phyloP scores from a whole-genome alignment of 495 filamentous ascomycete species.

The Schizothecium vesticola region DNA sequence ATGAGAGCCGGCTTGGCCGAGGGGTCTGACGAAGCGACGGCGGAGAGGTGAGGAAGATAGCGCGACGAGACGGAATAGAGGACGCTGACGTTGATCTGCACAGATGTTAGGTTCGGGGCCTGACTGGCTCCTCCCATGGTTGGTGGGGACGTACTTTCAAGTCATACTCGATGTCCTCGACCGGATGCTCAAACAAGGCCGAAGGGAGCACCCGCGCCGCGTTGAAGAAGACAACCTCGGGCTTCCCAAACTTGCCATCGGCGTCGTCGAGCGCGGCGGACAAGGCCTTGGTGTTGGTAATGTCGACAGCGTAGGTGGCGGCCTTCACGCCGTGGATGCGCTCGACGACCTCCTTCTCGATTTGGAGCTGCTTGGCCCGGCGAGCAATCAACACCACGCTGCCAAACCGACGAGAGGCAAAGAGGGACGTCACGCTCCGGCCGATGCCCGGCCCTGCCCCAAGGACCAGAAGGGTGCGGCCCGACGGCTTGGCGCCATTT shows the following conservation, averaged over 20 bases:
- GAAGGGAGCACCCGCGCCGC: slow-evolving; percentile 32
- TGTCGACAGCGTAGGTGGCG: slow-evolving; percentile 28
- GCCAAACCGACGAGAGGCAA: slow-evolving; percentile 33
- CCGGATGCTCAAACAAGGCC: slow-evolving; percentile 23
- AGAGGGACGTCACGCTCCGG: slow-evolving; percentile 28
- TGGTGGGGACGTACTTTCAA: slow-evolving; percentile 27
- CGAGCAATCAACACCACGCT: slow-evolving; percentile 38
- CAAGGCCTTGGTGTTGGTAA: slow-evolving; percentile 24
- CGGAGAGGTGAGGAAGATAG: slow-evolving; percentile 29
- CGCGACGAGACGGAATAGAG: slow-evolving; percentile 32
- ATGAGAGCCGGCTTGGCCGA: slow-evolving; percentile 29
- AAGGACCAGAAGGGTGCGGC: slow-evolving; percentile 29
- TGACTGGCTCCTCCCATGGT: background rate
- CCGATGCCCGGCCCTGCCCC: slow-evolving; percentile 42
- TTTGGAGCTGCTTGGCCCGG: slow-evolving; percentile 25
- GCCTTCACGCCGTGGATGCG: slow-evolving; percentile 23
- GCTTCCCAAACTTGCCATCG: slow-evolving; percentile 25
- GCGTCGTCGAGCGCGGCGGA: slow-evolving; percentile 26
- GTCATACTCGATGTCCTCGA: slow-evolving; percentile 35
- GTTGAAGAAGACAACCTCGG: slow-evolving; percentile 38
- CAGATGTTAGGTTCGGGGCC: background rate
- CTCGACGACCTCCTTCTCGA: slow-evolving; percentile 27
- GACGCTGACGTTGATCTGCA: slow-evolving; percentile 34
- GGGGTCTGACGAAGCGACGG: slow-evolving; percentile 19
- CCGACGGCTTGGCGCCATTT: too few relatives aligned